These are phyloP conservation scores for Silene coronaria DNA, from an alignment of 179 eudicot genomes.

Conservation along the genomic window DNA sequence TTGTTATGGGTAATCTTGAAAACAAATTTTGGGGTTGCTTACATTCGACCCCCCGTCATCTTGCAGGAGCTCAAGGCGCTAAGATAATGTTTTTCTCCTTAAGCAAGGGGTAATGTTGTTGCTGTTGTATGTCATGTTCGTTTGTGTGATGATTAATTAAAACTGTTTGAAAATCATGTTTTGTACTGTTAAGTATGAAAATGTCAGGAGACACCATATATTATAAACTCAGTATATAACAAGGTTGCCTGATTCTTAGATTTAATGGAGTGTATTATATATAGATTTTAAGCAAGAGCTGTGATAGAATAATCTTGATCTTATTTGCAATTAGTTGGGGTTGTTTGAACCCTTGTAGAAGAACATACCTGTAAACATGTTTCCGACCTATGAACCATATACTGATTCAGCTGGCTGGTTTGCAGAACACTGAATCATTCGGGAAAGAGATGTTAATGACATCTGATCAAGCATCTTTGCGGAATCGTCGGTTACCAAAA, in stretches of 20 bases:
- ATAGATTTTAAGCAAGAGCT: too few species aligned
- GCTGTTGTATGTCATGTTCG: not conserved
- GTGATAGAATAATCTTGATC: too few species aligned
- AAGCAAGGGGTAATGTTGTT: not conserved
- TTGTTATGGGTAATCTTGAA: not conserved
- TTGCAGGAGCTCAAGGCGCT: not conserved
- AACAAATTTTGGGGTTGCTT: not conserved
- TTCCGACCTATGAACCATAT: not conserved
- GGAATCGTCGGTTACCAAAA: constrained; percentile 74
- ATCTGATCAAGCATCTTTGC: constrained; percentile 77
- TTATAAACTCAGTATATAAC: not conserved
- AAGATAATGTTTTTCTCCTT: not conserved
- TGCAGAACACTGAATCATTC: constrained; percentile 61
- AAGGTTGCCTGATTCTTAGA: not conserved
- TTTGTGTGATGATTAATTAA: not conserved
- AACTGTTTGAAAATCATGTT: not conserved
- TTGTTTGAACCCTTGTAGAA: not conserved
- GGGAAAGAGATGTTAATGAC: constrained; percentile 88
- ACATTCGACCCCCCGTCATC: not conserved
- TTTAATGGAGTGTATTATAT: too few species aligned
- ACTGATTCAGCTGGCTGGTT: not conserved
- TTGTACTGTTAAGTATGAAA: not conserved
- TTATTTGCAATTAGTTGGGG: too few species aligned
- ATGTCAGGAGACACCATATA: not conserved
- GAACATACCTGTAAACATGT: not conserved